phyloP scores from a whole-genome alignment of 2,329 filamentous ascomycete genomes.

The Fusarium cyanostomum region DNA sequence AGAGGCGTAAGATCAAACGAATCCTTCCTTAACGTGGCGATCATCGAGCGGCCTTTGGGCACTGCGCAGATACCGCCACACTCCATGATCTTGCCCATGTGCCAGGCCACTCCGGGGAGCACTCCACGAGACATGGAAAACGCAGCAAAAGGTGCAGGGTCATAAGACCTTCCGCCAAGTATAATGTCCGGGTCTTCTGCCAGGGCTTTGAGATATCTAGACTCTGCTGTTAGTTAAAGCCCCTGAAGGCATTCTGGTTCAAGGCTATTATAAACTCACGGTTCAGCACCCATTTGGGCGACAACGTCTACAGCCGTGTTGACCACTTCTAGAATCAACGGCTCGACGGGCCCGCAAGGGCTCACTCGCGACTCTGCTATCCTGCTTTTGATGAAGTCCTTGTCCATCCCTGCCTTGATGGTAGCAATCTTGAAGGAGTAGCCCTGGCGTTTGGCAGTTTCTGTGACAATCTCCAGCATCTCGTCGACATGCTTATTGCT shows the following conservation, averaged over 20 bases:
- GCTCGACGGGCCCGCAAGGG: slow-evolving; percentile 49
- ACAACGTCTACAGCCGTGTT: slow-evolving; percentile 34
- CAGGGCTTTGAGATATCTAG: slow-evolving; percentile 36
- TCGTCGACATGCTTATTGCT: slow-evolving; percentile 51
- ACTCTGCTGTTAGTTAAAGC: neutral
- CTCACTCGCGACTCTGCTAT: slow-evolving; percentile 40
- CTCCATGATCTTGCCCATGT: slow-evolving; percentile 66
- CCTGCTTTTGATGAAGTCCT: slow-evolving; percentile 41
- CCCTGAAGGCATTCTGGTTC: no score
- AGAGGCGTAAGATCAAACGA: slow-evolving; percentile 59
- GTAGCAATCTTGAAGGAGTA: slow-evolving; percentile 46
- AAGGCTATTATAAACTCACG: slow-evolving; percentile 15
- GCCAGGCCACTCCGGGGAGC: slow-evolving; percentile 49
- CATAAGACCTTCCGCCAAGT: slow-evolving; percentile 49
- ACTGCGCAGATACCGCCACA: slow-evolving; percentile 58
- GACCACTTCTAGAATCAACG: slow-evolving; percentile 36
- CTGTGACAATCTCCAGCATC: slow-evolving; percentile 50
- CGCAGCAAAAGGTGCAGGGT: slow-evolving; percentile 52
- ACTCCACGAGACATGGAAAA: slow-evolving; percentile 48
- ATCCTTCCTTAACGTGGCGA: slow-evolving; percentile 52
- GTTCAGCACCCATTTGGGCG: slow-evolving; percentile 39
- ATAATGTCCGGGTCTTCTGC: slow-evolving; percentile 42
- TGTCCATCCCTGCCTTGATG: slow-evolving; percentile 48
- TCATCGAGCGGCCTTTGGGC: slow-evolving; percentile 55
- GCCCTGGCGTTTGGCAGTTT: slow-evolving; percentile 43